Evolutionary conservation across 1,284 basidiomycete species (phyloP), one percentile per base, ranked within the genome.

Genomic region (Ceratobasidium papillatum): DNA sequence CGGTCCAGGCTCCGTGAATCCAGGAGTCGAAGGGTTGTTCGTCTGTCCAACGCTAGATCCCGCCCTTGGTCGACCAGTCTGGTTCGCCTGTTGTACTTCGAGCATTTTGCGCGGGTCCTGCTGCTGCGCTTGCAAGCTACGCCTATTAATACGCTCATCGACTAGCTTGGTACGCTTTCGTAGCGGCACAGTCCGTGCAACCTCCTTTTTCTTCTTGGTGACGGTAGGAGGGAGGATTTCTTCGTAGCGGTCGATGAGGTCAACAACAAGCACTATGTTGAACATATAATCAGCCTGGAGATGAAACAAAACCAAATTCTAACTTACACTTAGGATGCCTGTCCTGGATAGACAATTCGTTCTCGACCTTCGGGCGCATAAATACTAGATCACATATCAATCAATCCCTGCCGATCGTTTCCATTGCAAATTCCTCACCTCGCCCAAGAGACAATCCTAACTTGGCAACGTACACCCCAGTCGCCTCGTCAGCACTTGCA

Each of bases 151-250:
- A 61, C 95, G 90, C 89, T 96, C 91, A 82, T 98, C 96, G 56
- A 98, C 85, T 0, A 92, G 91, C 0, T 91, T 91, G 0, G 96
- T 97, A 66, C 94, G 91, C 80, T 96, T 97, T 56, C 95, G 88
- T 27, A 90, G 81, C 4, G 94, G 95, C 69, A 92, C 85, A 75
- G 89, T 90, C 62, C 94, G 90, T 78, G 94, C 94, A 0, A 91
- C 90, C 80, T 97, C 94, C 52, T 90, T 89, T 78, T 92, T 93
- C 85, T 96, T 97, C 80, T 89, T 90, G 63, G 88, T 85, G 75
- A 98, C 89, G 0, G 95, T 89, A 0, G 90, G 88, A 0, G 96
- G 95, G 73, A 98, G 85, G 72, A 98, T 87, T 2, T 84, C 85
- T 19, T 87, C 85, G 80, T 96, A 95, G 80, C 93, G 87, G 77